Evolutionary conservation across 192 early-diverging fungal genomes (phyloP).

Genomic region (Podila verticillata): DNA sequence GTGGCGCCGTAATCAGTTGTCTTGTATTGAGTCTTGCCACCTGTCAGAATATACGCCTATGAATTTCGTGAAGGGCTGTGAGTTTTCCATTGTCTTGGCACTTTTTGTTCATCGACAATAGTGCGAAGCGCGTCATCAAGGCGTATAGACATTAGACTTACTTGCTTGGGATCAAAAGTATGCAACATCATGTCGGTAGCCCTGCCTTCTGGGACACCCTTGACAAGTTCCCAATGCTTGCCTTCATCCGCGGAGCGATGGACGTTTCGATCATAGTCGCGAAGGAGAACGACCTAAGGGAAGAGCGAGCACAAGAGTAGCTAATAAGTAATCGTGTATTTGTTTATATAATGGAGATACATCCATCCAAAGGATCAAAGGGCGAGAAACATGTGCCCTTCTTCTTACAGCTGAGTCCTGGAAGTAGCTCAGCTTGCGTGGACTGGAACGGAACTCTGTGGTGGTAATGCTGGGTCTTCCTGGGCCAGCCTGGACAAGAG

Average conservation of each 20-base stretch:
- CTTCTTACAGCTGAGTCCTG: constrained; percentile 35
- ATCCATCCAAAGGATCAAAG: neutral
- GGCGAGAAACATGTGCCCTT: neutral
- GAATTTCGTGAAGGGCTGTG: constrained; percentile 4
- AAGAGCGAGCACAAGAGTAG: neutral
- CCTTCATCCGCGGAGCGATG: constrained; percentile 76
- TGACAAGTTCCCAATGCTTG: constrained; percentile 63
- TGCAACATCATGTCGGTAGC: constrained; percentile 67
- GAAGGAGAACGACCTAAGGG: constrained; percentile 29
- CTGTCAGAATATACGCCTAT: constrained; percentile 68
- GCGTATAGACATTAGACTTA: constrained; percentile 31
- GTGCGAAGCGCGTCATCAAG: constrained; percentile 3
- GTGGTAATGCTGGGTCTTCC: constrained; percentile 15
- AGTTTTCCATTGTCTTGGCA: constrained; percentile 42
- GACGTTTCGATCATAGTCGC: constrained; percentile 32
- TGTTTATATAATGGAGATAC: neutral
- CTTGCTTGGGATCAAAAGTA: constrained; percentile 69
- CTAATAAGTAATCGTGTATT: neutral
- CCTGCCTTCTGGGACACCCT: constrained; percentile 54
- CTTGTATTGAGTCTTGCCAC: constrained; percentile 62
- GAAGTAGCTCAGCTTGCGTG: constrained; percentile 35
- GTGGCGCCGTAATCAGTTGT: constrained; percentile 66
- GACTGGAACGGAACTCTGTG: constrained; percentile 4
- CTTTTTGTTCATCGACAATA: constrained; percentile 46
- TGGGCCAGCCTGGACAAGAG: constrained; percentile 11